Evolutionary conservation across 2,329 filamentous ascomycete species (phyloP).

Genomic region (Xylogone sp.): DNA sequence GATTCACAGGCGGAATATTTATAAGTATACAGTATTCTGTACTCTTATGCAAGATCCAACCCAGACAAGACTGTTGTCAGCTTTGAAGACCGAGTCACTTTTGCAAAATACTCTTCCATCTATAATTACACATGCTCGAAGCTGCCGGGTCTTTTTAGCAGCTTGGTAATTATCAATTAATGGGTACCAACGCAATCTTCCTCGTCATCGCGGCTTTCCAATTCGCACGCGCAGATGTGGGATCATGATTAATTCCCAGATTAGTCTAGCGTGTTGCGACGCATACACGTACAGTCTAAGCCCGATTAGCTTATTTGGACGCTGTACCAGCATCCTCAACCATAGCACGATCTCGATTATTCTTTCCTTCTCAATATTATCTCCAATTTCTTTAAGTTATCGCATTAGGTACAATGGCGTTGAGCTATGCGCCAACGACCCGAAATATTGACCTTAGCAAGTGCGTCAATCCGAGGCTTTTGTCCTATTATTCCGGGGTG

Average conservation of each 20-base stretch:
- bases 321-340: background rate
- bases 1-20: too few species aligned
- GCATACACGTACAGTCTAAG: background rate
- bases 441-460: conserved; percentile 30
- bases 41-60: too few species aligned
- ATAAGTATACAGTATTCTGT: too few species aligned
- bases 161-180: background rate
- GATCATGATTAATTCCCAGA: background rate
- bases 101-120: too few species aligned
- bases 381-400: background rate
- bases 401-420: conserved; percentile 16
- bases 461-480: conserved; percentile 17
- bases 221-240: background rate
- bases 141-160: too few species aligned
- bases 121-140: too few species aligned
- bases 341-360: background rate
- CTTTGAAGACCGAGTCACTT: too few species aligned
- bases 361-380: background rate
- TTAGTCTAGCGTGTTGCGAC: background rate
- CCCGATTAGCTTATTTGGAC: background rate
- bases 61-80: too few species aligned
- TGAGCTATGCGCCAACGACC: conserved; percentile 23
- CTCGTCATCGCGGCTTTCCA: background rate
- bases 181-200: background rate
- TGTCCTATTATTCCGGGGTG: background rate